Evolutionary conservation across 345 rosid genomes (phyloP).

Genomic region (Passiflora organensis): DNA sequence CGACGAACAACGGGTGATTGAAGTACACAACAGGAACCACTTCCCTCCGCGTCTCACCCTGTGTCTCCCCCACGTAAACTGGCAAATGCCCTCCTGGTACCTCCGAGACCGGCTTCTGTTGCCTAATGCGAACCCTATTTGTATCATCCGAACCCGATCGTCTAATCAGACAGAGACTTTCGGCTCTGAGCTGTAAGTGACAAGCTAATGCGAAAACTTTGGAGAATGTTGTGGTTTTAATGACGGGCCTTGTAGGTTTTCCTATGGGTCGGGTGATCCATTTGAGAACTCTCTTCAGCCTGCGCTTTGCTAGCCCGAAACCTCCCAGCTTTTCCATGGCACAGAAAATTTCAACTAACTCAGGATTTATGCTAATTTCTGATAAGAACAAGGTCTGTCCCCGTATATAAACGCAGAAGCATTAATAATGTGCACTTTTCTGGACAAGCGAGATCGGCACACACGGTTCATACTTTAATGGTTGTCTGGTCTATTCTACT

Average conservation of each 20-base stretch:
- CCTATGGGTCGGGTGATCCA: slow-evolving; percentile 34
- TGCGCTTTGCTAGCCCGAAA: slow-evolving; percentile 46
- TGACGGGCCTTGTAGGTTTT: slow-evolving; percentile 12
- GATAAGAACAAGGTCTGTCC: too few relatives aligned
- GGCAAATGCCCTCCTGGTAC: slow-evolving; percentile 76
- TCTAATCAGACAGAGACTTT: slow-evolving; percentile 17
- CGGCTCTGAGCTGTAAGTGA: slow-evolving; percentile 37
- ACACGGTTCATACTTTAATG: too few relatives aligned
- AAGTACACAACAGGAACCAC: slow-evolving; percentile 74
- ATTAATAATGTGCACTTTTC: too few relatives aligned
- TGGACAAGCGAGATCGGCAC: too few relatives aligned
- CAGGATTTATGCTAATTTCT: too few relatives aligned
- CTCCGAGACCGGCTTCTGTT: slow-evolving; percentile 9
- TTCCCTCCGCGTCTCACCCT: slow-evolving; percentile 38
- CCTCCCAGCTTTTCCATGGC: slow-evolving; percentile 47
- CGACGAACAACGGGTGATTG: slow-evolving; percentile 79
- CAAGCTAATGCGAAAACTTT: slow-evolving; percentile 36
- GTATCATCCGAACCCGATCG: too few relatives aligned
- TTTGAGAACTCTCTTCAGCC: slow-evolving; percentile 40
- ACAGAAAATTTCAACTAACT: not conserved
- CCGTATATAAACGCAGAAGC: too few relatives aligned
- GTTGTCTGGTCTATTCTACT: too few relatives aligned
- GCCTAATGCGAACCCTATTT: slow-evolving; percentile 35
- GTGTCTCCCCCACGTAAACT: slow-evolving; percentile 62
- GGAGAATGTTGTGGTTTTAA: slow-evolving; percentile 27